These are phyloP conservation scores for Mortierella sp. DNA, from an alignment of 371 early-diverging fungal species.

Conservation along the genomic window DNA sequence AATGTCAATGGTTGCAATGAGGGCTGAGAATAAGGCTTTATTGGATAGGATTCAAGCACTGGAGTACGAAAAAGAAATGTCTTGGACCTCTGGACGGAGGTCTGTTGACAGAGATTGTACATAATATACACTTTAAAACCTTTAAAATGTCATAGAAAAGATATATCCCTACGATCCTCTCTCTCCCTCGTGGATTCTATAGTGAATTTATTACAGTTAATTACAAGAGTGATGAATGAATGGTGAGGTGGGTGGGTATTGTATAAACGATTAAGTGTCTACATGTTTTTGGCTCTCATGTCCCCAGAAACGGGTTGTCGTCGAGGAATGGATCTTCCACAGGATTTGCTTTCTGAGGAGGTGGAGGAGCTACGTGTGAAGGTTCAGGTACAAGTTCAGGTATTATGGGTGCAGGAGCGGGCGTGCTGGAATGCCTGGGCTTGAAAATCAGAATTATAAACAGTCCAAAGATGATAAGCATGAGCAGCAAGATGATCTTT, in stretches of 20 bases:
- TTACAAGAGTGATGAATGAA: background rate
- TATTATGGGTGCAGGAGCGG: background rate
- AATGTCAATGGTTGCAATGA: conserved; percentile 43
- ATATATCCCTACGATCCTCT: background rate
- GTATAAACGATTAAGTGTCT: background rate
- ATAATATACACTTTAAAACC: background rate
- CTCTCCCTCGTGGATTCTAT: background rate
- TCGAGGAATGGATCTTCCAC: background rate
- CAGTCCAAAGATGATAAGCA: conserved; percentile 69
- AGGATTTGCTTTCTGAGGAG: conserved; percentile 8
- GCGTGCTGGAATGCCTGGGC: conserved; percentile 43
- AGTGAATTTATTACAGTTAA: background rate
- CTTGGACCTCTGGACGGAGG: background rate
- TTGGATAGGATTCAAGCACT: conserved; percentile 49
- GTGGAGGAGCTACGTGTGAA: conserved; percentile 9
- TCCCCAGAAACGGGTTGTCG: conserved; percentile 2
- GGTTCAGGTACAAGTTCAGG: background rate
- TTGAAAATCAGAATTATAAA: conserved; percentile 77
- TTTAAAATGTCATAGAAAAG: background rate
- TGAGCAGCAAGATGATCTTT: conserved; percentile 72
- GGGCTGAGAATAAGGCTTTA: conserved; percentile 48
- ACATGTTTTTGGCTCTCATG: background rate
- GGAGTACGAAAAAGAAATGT: conserved; percentile 37
- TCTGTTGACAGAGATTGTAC: background rate
- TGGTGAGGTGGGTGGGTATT: background rate